Base-by-base conservation (phyloP, 1,139 yeast species). In the Sugiyamaella japonica region DNA sequence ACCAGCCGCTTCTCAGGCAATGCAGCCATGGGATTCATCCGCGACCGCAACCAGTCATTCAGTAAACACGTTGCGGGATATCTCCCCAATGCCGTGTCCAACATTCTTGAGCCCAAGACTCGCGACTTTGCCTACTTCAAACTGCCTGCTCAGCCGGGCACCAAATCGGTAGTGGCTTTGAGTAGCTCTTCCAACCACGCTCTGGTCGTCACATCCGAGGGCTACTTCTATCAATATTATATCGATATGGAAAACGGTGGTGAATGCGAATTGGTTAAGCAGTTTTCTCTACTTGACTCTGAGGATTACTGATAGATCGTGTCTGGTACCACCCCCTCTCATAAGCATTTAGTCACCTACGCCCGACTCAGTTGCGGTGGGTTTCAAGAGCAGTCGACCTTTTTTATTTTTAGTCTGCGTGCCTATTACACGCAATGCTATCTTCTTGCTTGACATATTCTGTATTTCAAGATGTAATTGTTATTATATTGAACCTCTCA, bases 71-170 rank as follows among this genome's bases (percentile, higher is more conserved):
- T 90, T 81, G 97, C 97, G 0, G 89, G 89, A 31, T 87, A 85
- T 61, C 76, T 91, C 44, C 97, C 97, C 0, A 83, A 87, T 12
- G 81, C 89, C 51, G 86, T 91, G 54, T 83, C 95, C 1, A 89
- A 96, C 1, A 85, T 91, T 57, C 75, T 93, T 64, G 97, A 91
- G 67, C 96, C 97, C 7, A 86, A 89, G 15, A 65, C 68, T 55
- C 78, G 99, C 55, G 97, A 91, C 67, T 93, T 93, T 78, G 98
- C 99, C 0, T 89, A 90, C 23, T 76, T 93, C 63, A 91, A 90
- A 68, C 82, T 93, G 23, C 95, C 93, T 9, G 77, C 85, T 1
- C 73, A 79, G 15, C 63, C 62, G 10, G 66, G 67, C 15, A 60
- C 66, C 28, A 70, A 68, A 53, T 65, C 83, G 63, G 67, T 67